phyloP scores from a whole-genome alignment of 163 green algal genomes.

The Scenedesmus sp. region DNA sequence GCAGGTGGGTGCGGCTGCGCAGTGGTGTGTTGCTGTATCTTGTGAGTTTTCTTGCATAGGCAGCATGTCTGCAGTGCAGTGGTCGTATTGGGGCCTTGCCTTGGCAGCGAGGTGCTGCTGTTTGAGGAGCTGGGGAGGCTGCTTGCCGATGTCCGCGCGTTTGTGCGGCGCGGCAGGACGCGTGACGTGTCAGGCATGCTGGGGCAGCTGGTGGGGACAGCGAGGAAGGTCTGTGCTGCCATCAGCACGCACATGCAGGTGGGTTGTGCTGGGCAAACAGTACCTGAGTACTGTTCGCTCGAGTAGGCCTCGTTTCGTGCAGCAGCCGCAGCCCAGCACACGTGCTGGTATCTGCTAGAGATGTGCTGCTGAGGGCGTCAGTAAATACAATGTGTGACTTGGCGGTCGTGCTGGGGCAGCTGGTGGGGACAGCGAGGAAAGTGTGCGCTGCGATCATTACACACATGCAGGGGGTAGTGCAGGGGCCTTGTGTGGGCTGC shows the following conservation, averaged over 20 bases:
- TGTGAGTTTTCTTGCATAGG: too few relatives aligned
- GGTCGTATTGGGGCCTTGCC: conserved; percentile 21
- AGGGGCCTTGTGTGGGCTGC: too few relatives aligned
- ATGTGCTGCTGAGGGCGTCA: too few relatives aligned
- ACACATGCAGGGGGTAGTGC: conserved; percentile 77
- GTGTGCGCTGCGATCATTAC: conserved; percentile 65
- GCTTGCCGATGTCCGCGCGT: conserved; percentile 83
- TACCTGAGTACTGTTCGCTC: too few relatives aligned
- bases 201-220: conserved; percentile 62
- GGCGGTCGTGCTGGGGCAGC: conserved; percentile 59
- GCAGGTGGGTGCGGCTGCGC: conserved; percentile 31
- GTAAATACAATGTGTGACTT: conserved; percentile 50
- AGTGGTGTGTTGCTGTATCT: too few relatives aligned
- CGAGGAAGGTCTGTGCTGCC: conserved; percentile 58
- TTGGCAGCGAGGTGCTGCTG: conserved; percentile 76
- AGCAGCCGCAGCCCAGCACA: too few relatives aligned
- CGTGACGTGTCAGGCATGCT: conserved; percentile 57
- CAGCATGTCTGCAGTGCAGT: too few relatives aligned
- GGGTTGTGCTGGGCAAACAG: neutral
- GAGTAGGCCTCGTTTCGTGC: too few relatives aligned
- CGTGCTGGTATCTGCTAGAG: too few relatives aligned
- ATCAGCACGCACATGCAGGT: conserved; percentile 84
- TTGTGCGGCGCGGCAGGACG: conserved; percentile 65
- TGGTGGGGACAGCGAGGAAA: conserved; percentile 60
- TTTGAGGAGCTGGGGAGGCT: conserved; percentile 88